These are phyloP conservation scores for Chamaecrista fasciculata DNA, from an alignment of 306 rosid genomes.

Conservation along the genomic window DNA sequence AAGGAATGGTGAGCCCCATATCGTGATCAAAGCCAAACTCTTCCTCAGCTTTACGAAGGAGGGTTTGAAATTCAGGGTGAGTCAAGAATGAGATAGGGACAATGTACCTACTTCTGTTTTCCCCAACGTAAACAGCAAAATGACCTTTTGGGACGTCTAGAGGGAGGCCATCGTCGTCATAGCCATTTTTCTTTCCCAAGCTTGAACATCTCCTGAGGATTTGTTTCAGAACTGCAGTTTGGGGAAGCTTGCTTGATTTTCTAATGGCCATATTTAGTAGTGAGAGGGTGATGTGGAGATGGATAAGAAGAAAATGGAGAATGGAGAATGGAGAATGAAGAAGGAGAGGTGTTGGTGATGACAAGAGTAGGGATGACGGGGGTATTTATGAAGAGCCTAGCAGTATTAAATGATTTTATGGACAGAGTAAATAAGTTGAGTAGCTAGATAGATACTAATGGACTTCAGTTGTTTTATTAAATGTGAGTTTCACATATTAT, in stretches of 20 bases:
- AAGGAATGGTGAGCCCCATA: slow-evolving; percentile 93
- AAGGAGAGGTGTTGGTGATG: slow-evolving; percentile 26
- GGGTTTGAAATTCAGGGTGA: slow-evolving; percentile 76
- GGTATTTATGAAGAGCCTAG: slow-evolving; percentile 55
- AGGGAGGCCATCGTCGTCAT: slow-evolving; percentile 60
- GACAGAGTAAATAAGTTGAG: neutral
- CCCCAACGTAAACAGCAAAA: slow-evolving; percentile 85
- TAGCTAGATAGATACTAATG: neutral
- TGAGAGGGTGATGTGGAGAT: neutral
- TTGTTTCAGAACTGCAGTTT: slow-evolving; percentile 58
- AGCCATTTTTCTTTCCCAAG: slow-evolving; percentile 48
- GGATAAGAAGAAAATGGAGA: no score
- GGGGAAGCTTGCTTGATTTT: slow-evolving; percentile 58
- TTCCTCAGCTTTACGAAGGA: slow-evolving; percentile 87
- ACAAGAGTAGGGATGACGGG: slow-evolving; percentile 4
- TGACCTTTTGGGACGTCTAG: slow-evolving; percentile 90
- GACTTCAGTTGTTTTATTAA: no score
- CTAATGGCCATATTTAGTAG: slow-evolving; percentile 59
- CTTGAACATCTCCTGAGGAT: slow-evolving; percentile 70
- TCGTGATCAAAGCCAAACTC: slow-evolving; percentile 92
- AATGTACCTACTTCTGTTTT: slow-evolving; percentile 72
- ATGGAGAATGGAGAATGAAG: no score
- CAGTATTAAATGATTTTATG: neutral
- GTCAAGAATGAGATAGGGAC: slow-evolving; percentile 83
- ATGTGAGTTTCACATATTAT: no score